A percentile compares a stretch with the other conserved stretches of the same genome.
phyloP scores from a whole-genome alignment of 768 basidiomycete species.

The Suillus weaverae region DNA sequence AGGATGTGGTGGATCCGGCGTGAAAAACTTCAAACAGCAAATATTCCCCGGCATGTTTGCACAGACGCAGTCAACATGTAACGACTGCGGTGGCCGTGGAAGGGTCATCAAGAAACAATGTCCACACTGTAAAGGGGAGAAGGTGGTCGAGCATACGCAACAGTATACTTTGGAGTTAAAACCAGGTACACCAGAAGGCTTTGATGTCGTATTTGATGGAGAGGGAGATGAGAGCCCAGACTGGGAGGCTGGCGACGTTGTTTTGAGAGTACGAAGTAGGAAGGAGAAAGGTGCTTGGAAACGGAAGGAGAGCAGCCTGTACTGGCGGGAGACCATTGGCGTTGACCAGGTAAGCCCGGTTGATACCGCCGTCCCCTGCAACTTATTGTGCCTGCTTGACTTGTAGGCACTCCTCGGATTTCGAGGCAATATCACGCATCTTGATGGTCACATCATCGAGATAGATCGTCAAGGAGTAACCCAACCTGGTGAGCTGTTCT shows the following conservation, averaged over 20 bases:
- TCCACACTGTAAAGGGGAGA: constrained; percentile 78
- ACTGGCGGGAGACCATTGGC: constrained; percentile 90
- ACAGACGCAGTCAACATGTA: constrained; percentile 81
- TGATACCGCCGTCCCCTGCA: neutral
- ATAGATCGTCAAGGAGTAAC: constrained; percentile 79
- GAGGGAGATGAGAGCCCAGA: constrained; percentile 96
- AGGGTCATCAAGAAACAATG: constrained; percentile 75
- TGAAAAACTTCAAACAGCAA: constrained; percentile 83
- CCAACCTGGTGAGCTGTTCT: constrained; percentile 69
- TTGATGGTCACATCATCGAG: constrained; percentile 81
- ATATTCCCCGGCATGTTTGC: constrained; percentile 98
- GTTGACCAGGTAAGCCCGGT: constrained; percentile 68
- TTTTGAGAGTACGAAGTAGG: constrained; percentile 79
- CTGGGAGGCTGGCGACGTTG: constrained; percentile 93
- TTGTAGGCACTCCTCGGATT: constrained; percentile 94
- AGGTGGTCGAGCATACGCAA: constrained; percentile 78
- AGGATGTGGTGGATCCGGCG: constrained; percentile 81
- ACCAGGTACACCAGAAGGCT: constrained; percentile 89
- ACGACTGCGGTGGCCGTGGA: constrained; percentile 84
- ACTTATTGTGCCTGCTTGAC: neutral
- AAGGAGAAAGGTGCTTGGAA: constrained; percentile 80
- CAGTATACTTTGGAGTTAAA: constrained; percentile 84
- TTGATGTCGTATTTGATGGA: constrained; percentile 92
- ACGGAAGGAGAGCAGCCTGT: constrained; percentile 86
- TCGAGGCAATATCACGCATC: constrained; percentile 84